These are phyloP conservation scores for Cladosporium colombiae DNA, from an alignment of 2,329 filamentous ascomycete genomes.

Conservation along the genomic window DNA sequence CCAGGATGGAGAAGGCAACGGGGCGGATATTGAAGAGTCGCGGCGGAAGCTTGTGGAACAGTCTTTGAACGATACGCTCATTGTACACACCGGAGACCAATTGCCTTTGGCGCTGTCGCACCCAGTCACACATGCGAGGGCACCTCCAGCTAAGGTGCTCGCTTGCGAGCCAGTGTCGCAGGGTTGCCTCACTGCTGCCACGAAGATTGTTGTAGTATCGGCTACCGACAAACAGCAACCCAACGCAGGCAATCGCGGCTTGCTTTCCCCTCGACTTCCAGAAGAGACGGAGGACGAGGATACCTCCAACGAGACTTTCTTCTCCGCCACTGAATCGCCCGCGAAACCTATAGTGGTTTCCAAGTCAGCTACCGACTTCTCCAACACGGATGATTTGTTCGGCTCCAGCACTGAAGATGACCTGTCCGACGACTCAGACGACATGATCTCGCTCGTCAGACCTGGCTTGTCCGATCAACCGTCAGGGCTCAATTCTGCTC, in stretches of 20 bases:
- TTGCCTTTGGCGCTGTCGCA: conserved; percentile 79
- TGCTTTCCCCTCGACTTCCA: conserved; percentile 36
- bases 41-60: conserved; percentile 58
- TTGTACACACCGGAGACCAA: conserved; percentile 83
- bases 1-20: conserved; percentile 23
- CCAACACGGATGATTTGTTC: conserved; percentile 56
- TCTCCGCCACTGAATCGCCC: conserved; percentile 73
- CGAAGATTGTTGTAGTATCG: conserved; percentile 78
- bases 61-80: conserved; percentile 68
- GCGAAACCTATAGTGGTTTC: conserved; percentile 42
- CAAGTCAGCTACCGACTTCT: conserved; percentile 41
- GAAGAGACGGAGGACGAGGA: conserved; percentile 61
- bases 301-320: conserved; percentile 87
- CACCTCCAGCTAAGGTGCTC: conserved; percentile 82
- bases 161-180: conserved; percentile 95
- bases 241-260: conserved; percentile 26
- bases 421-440: conserved; percentile 88
- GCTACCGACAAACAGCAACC: conserved; percentile 61
- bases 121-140: conserved; percentile 80
- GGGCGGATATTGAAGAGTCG: conserved; percentile 25
- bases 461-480: conserved; percentile 76
- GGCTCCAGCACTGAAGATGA: conserved; percentile 68
- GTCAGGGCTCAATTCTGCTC: conserved; percentile 75
- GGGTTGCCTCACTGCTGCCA: conserved; percentile 73
- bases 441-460: conserved; percentile 85